Base-by-base conservation (phyloP, 2,329 filamentous ascomycete species). In the Monosporascus sp. region DNA sequence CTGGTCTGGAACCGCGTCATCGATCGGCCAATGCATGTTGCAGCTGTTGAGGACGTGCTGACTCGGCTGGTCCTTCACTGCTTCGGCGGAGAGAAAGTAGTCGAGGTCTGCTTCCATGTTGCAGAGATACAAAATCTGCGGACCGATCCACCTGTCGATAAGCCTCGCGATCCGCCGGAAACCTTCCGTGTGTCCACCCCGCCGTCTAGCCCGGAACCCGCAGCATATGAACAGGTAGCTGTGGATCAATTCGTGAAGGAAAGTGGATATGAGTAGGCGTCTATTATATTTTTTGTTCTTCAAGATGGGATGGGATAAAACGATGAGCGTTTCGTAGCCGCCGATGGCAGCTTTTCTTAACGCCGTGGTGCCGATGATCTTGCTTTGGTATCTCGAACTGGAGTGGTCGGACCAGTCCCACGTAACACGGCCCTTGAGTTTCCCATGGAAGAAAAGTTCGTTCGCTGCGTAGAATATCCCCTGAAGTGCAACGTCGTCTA, bases 201-300 rank as follows among this genome's bases (percentile, higher is more conserved):
- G 72, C 24, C 74, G 69, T 37, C 77, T 71, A 0, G 83, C 83
- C 44, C 76, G 73, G 64, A 83, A 80, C 4, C 84, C 84, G 59
- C 82, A 85, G 50, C 71, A 74, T 53, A 87, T 78, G 59, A 87
- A 87, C 17, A 87, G 71, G 62, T 85, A 87, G 67, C 83, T 83
- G 68, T 87, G 84, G 48, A 87, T 83, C 60, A 86, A 77, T 68
- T 87, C 84, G 63, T 87, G 84, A 47, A 87, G 63, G 57, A 87
- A 86, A 0, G 84, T 84, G 7, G 81, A 82, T 48, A 87, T 84
- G 52, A 87, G 74, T 17, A 87, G 72, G 7, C 82, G 74, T 5
- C 83, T 71, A 64, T 83, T 84, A 66, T 83, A 87, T 48, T 72
- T 74, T 16, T 68, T 73, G 57, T 80, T 74, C 40, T 71, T 73